These are phyloP conservation scores for Triticum aestivum DNA, from an alignment of 176 grass and related monocot species.

Conservation along the genomic window IWGSC_CS_RefSeq_v2.1 NC_057812.1:172569518-172570017, in stretches of 20 bases:
- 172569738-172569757: constrained; percentile 66
- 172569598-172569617: constrained; percentile 87
- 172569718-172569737: constrained; percentile 82
- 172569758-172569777: constrained; percentile 89
- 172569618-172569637: constrained; percentile 36
- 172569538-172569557: constrained; percentile 75
- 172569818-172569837: not conserved
- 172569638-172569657: constrained; percentile 26
- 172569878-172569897: constrained; percentile 84
- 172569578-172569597: constrained; percentile 98
- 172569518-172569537: constrained; percentile 68
- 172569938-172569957: constrained; percentile 98
- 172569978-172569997: constrained; percentile 93
- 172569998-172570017: constrained; percentile 60
- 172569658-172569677: constrained; percentile 20
- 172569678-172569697: constrained; percentile 52
- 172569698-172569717: constrained; percentile 81
- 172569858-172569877: constrained; percentile 22
- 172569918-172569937: constrained; percentile 99
- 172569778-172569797: constrained; percentile 94
- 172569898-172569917: constrained; percentile 86
- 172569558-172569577: constrained; percentile 74
- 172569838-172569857: constrained; percentile 22
- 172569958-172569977: constrained; percentile 89
- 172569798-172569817: constrained; percentile 90